phyloP scores from a whole-genome alignment of 2,329 filamentous ascomycete species.

The Huntiella abstrusa region DNA sequence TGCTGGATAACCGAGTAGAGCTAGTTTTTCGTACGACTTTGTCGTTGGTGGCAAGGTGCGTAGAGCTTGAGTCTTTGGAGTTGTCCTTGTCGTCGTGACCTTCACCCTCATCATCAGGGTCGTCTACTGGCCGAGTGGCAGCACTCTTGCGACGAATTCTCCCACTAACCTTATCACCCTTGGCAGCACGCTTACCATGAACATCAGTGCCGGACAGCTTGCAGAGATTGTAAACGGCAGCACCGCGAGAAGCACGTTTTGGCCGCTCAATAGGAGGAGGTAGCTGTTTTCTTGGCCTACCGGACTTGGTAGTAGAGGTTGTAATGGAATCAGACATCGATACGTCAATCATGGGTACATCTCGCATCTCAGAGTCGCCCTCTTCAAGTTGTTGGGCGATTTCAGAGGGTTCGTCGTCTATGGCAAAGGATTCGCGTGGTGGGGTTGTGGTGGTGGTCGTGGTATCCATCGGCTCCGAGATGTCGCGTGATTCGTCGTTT shows the following conservation, averaged over 20 bases:
- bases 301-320: constrained; percentile 17
- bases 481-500: background rate
- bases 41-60: constrained; percentile 19
- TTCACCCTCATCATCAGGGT: background rate
- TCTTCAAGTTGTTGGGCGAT: constrained; percentile 25
- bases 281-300: constrained; percentile 10
- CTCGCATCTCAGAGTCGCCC: constrained; percentile 39
- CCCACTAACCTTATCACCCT: constrained; percentile 28
- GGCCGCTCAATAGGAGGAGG: constrained; percentile 10
- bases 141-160: constrained; percentile 22
- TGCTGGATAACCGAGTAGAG: background rate
- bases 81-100: background rate
- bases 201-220: constrained; percentile 41
- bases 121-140: background rate
- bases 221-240: constrained; percentile 40
- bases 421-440: constrained; percentile 7
- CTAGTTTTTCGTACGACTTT: constrained; percentile 18
- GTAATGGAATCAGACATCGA: constrained; percentile 20
- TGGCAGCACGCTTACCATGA: constrained; percentile 37
- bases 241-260: constrained; percentile 12
- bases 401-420: constrained; percentile 19
- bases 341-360: constrained; percentile 25
- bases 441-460: constrained; percentile 6
- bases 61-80: constrained; percentile 19
- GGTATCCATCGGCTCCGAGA: background rate